Evolutionary conservation across 371 early-diverging fungal species (phyloP), one percentile per base, ranked within the genome.

Genomic region (Mucor velutinosus): DNA sequence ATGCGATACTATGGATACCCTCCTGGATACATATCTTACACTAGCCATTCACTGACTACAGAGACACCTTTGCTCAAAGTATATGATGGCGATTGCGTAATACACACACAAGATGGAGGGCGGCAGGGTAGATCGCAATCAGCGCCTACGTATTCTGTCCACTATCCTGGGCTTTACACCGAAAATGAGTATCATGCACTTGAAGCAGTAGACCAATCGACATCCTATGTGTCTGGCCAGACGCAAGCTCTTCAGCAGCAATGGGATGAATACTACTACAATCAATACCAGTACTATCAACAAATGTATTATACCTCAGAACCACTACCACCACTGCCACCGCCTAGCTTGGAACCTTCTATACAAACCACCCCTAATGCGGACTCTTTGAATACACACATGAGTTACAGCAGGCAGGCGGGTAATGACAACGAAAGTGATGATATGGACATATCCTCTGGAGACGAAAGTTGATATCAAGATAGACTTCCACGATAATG

Each of bases 1-100:
- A 75, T 75, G 69, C n/a, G 72, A 29, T 47, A 29, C 2, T 41
- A 63, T 65, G 75, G 75, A 19, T 75, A 71, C 49, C 75, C 75
- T 4, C 71, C 71, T 7, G 74, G 71, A 8, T 74, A 74, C 61
- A 19, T 65, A 4, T 0, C 53, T 10, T 14, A 27, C 27, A 23
- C 51, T 47, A 12, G 19, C 4, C 15, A 41, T 27, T 12, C 27
- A 12, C 0, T 0, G 4, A 7, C 8, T 17, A 39, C 60, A 41
- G 37, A 39, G 19, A 27, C 15, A 14, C 53, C 53, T 2, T 14
- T 25, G 23, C 27, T 53, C 25, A 53, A 53, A 27, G 53, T 53
- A 10, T 53, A 23, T 27, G 53, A 53, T 53, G 53, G 53, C 10
- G 11, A 53, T 14, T 53, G 14, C 14, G 25, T 53, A 12, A 53